phyloP scores from a whole-genome alignment of 306 rosid genomes.

The Casuarina equisetifolia region DNA sequence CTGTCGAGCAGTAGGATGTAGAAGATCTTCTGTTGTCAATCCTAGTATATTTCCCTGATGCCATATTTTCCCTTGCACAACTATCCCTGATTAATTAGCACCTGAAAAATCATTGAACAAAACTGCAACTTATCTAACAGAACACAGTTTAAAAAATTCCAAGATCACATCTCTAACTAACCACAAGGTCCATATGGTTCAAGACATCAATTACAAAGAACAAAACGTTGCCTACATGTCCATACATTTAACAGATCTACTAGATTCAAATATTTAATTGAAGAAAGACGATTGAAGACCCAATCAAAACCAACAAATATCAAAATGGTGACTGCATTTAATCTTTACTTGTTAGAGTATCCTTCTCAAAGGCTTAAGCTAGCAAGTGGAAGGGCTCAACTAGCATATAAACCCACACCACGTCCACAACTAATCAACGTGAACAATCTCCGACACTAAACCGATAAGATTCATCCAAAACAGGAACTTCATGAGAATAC shows the following conservation, averaged over 20 bases:
- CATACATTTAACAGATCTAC: background rate
- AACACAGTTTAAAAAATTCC: background rate
- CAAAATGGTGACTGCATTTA: background rate
- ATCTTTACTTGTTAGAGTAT: background rate
- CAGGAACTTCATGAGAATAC: background rate
- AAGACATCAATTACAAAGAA: background rate
- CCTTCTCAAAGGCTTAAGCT: background rate
- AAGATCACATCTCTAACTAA: background rate
- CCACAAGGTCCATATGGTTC: background rate
- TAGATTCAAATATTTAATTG: background rate
- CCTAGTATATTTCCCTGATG: constrained; percentile 66
- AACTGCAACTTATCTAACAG: constrained; percentile 11
- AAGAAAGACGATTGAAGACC: background rate
- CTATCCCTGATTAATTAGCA: constrained; percentile 25
- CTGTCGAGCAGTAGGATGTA: constrained; percentile 75
- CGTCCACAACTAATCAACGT: background rate
- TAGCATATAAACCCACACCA: background rate
- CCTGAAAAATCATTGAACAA: constrained; percentile 23
- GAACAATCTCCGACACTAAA: background rate
- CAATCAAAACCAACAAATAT: background rate
- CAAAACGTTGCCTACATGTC: background rate
- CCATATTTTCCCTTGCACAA: constrained; percentile 49
- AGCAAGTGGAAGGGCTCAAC: background rate
- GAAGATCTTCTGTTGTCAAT: constrained; percentile 64
- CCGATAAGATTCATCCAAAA: background rate